phyloP scores from a whole-genome alignment of 2,329 filamentous ascomycete species.

The Pyrenochaeta sp. region DNA sequence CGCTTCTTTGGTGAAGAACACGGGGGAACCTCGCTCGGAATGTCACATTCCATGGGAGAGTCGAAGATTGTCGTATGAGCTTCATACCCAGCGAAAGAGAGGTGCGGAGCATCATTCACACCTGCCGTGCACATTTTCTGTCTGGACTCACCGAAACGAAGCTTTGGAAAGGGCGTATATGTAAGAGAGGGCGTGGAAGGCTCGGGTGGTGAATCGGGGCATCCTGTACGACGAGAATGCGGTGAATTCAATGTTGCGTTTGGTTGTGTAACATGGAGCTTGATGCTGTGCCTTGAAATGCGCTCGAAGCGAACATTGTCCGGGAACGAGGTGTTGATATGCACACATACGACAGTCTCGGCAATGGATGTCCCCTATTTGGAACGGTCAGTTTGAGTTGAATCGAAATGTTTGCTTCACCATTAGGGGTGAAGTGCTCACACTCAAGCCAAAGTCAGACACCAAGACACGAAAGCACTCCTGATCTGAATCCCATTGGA shows the following conservation, averaged over 20 bases:
- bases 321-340: conserved; percentile 31
- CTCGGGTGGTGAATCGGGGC: not conserved
- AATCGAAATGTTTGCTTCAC: no score
- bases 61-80: no score
- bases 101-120: no score
- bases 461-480: conserved; percentile 31
- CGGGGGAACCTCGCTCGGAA: no score
- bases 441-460: conserved; percentile 1
- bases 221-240: not conserved
- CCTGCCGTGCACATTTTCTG: no score
- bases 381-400: no score
- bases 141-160: not conserved
- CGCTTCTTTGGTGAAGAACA: no score
- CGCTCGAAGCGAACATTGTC: conserved; percentile 37
- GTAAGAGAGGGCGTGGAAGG: conserved; percentile 6
- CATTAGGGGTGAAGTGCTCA: no score
- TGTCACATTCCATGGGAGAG: no score
- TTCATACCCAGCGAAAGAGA: no score
- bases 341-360: conserved; percentile 23
- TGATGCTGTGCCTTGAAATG: conserved; percentile 36
- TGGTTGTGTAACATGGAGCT: conserved; percentile 15
- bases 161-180: conserved; percentile 3
- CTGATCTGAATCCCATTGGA: conserved; percentile 27
- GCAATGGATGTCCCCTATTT: not conserved
- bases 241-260: no score